Evolutionary conservation across 1,284 basidiomycete genomes (phyloP), one percentile per base, ranked within the genome.

Genomic region (Gomphus sp.): DNA sequence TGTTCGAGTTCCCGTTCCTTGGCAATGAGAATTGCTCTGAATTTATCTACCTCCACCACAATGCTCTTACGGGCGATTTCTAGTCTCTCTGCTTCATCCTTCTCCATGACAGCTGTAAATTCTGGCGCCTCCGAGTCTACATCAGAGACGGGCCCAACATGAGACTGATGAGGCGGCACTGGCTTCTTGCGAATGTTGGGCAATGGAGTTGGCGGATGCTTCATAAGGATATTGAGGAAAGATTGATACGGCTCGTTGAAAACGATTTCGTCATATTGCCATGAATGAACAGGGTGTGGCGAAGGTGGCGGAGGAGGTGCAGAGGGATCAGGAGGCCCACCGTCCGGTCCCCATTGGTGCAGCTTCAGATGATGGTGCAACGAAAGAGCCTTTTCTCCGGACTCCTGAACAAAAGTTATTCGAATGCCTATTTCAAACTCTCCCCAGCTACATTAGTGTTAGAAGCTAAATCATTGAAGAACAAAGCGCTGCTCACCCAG

Each of bases 211-310:
- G 95, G 94, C 0, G 93, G 87, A 67, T 96, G 81, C 3, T 80
- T 77, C 0, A 87, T 85, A 52, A 99, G 81, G 58, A 91, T 80
- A 65, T 87, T 84, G 66, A 98, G 82, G 74, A 99, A 96, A 33
- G 85, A 78, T 62, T 93, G 86, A 62, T 89, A 93, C 0, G 97
- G 97, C 67, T 99, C 96, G 64, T 86, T 85, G 74, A 99, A 99
- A 52, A 99, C 93, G 62, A 99, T 82, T 69, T 99, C 97, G 70
- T 99, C 97, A 74, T 99, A 99, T 68, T 98, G 95, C 96, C 97
- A 99, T 0, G 93, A 92, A 70, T 98, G 91, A n/a, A 98, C 91
- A 16, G 64, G 67, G 14, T 63, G 66, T 10, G 67, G 62, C 10
- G 58, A 31, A 0, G 64, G 52, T 1, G 88, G 85, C 4, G 82